Percentiles rank a stretch among this genome's conserved stretches.
Evolutionary conservation across 2,329 filamentous ascomycete genomes (phyloP).

Genomic region (Coniochaeta pulveracea): DNA sequence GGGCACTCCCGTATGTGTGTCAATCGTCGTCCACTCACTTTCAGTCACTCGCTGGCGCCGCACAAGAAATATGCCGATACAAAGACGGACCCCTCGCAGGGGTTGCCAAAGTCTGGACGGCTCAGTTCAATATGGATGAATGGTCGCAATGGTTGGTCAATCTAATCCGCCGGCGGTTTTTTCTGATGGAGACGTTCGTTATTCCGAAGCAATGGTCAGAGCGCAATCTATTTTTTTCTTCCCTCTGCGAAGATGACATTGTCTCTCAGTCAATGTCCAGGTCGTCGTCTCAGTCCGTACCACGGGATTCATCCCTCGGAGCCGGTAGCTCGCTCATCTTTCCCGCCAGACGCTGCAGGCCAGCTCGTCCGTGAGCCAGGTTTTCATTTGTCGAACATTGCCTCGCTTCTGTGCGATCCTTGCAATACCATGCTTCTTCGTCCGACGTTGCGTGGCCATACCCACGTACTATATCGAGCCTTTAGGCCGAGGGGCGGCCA

Average conservation of each 20-base stretch:
- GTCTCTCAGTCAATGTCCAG: neutral
- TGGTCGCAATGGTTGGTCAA: constrained; percentile 1
- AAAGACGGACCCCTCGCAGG: too few species aligned
- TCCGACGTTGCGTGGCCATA: constrained; percentile 1
- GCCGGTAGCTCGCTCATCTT: too few species aligned
- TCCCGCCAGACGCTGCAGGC: neutral
- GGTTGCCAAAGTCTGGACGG: neutral
- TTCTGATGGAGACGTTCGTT: constrained; percentile 4
- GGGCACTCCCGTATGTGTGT: too few species aligned
- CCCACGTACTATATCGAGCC: constrained; percentile 2
- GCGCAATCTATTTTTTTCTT: neutral
- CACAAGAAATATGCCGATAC: too few species aligned
- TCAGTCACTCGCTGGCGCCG: too few species aligned
- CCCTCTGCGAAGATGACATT: neutral
- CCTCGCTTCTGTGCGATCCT: neutral
- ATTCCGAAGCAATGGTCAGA: neutral
- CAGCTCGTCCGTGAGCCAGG: constrained; percentile 4
- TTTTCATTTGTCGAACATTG: constrained; percentile 3
- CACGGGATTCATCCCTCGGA: too few species aligned
- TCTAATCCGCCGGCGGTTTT: neutral
- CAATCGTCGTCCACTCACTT: too few species aligned
- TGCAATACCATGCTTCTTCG: neutral
- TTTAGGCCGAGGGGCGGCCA: constrained; percentile 1
- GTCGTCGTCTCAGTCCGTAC: too few species aligned
- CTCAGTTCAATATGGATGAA: constrained; percentile 4